Evolutionary conservation across 352 stramenopile genomes (phyloP).

Genomic region (Globisporangium rhizosaccharum): DNA sequence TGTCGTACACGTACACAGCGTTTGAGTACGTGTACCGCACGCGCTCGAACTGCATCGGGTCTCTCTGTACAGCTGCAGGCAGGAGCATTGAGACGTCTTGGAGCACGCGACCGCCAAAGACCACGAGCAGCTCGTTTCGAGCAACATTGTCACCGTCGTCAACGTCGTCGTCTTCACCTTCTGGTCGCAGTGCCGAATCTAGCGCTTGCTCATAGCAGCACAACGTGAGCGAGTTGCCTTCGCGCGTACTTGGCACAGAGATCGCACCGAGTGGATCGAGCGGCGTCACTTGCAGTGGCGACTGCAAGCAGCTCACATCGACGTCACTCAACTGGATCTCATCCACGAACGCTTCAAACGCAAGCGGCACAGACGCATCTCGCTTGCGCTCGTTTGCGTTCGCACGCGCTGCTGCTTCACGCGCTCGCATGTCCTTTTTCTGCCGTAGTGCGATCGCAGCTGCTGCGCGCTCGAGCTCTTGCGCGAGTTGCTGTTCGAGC

Average conservation of each 20-base stretch:
- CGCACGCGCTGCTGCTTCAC: constrained; percentile 9
- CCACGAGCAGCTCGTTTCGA: constrained; percentile 22
- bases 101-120: constrained; percentile 54
- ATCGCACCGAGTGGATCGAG: constrained; percentile 33
- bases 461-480: constrained; percentile 13
- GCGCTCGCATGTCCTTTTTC: background rate
- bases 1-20: constrained; percentile 46
- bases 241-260: constrained; percentile 44
- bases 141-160: background rate
- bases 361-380: constrained; percentile 9
- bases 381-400: constrained; percentile 2
- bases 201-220: constrained; percentile 19
- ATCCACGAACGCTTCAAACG: constrained; percentile 26
- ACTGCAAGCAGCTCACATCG: constrained; percentile 14
- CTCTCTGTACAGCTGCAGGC: constrained; percentile 20
- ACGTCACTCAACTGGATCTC: constrained; percentile 29
- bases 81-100: constrained; percentile 43
- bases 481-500: constrained; percentile 11
- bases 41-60: constrained; percentile 49
- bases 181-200: background rate
- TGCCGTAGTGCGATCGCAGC: background rate
- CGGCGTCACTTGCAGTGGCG: constrained; percentile 12
- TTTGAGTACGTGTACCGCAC: constrained; percentile 58
- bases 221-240: constrained; percentile 60
- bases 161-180: background rate